Base-by-base conservation (phyloP, 192 early-diverging fungal species). In the Coemansia sp. region DNA sequence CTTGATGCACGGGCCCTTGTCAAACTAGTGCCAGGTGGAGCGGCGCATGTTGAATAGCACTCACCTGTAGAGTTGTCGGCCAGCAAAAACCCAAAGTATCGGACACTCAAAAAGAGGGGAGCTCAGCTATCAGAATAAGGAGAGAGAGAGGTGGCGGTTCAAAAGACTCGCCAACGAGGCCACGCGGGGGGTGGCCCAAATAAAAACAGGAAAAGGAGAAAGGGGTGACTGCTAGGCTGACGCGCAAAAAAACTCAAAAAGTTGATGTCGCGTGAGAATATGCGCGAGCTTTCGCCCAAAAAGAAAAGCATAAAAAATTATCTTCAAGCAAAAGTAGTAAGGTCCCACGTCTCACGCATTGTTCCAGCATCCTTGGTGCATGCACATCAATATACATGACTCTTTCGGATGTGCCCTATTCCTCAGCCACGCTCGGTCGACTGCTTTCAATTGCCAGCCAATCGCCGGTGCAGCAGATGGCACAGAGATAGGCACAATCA, bases 391-490 rank as follows among this genome's bases (percentile, higher is more conserved):
- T 21, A 50, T 50, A 21, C 19, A 50, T 50, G 46, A 50, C 46
- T 50, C n/a, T 50, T 50, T 50, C 46, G 51, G 21, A 29, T 55
- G 4, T 27, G 19, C n/a, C 27, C 3, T 14, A 25, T n/a, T 50
- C 9, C 10, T 25, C 31, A 58, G 55, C 55, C 55, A 58, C 55
- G 11, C 14, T 39, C 36, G 31, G 15, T 37, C 34, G 34, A 23
- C 17, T 21, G 12, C 7, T 32, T 17, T 23, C 39, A 21, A 50
- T 50, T 50, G 46, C 34, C 59, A 37, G 59, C 59, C 59, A 61
- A 61, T 61, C 59, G 37, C 34, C n/a, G 9, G 6, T 39, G 59
- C 59, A 36, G 37, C 59, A 38, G 59, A 61, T 61, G 55, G 55
- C 59, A 10, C 2, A 27, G 17, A 19, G 59, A 61, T 61, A 61